Evolutionary conservation across 2,329 filamentous ascomycete genomes (phyloP), one percentile per base, ranked within the genome.

Genomic region (Trichoderma afroharzianum): DNA sequence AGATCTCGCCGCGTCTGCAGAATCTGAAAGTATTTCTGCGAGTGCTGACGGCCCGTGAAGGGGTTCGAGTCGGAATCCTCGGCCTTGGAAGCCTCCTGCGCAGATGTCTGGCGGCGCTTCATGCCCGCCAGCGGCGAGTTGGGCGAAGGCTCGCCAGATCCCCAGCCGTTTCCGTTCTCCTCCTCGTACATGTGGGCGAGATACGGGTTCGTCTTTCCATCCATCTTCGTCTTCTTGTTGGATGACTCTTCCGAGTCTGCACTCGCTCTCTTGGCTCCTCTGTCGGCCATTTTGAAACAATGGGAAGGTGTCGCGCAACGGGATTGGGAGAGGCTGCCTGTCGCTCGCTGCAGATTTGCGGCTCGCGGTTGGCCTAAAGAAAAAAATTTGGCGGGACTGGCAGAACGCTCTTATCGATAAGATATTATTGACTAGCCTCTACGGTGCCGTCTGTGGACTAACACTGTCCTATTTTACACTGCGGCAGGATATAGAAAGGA

Each of bases 1-100:
- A 99, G 88, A 76, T 94, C 91, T 79, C 95, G 90, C 76, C 96
- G 88, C 70, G 88, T 89, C 83, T 95, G 89, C 77, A 99, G 84
- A 79, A 99, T 99, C 78, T 90, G 90, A 81, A 98, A 94, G 85
- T 99, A 99, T 78, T 92, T 90, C 76, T 90, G 87, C 59, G 94
- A 94, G 77, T 97, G 91, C 15, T 89, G 85, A 71, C 88, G 85
- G 73, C 91, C 90, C 63, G 91, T 99, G 85, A 98, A 98, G 26
- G 95, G 92, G 80, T 98, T 99, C 76, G 86, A 82, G 24, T 94
- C 91, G 15, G 91, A 89, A 82, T 97, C 90, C 83, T 99, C 96
- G 3, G 91, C 92, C 77, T 85, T 84, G 74, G 86, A 83, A 4
- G 94, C 94, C 83, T 94, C 88, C 73, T 87, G 85, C 6, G 94